Evolutionary conservation across 352 stramenopile genomes (phyloP).

Genomic region (Phytopythium kandeliae): DNA sequence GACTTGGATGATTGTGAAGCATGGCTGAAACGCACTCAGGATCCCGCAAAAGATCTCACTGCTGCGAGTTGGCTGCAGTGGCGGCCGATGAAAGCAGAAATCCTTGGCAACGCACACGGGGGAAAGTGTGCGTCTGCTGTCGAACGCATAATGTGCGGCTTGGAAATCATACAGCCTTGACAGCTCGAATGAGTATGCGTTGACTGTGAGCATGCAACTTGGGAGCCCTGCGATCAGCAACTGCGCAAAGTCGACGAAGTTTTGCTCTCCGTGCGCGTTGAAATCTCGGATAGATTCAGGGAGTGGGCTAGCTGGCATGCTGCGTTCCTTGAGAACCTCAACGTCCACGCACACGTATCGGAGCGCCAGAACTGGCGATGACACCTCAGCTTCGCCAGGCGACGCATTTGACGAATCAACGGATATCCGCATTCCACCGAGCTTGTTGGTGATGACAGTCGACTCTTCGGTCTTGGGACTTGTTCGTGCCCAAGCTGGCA

Average conservation of each 20-base stretch:
- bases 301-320: not conserved
- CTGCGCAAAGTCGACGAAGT: conserved; percentile 46
- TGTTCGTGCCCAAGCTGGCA: conserved; percentile 57
- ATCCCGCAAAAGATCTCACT: conserved; percentile 33
- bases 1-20: conserved; percentile 38
- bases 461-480: not conserved
- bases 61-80: conserved; percentile 6
- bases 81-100: conserved; percentile 33
- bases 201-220: conserved; percentile 44
- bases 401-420: not conserved
- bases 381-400: conserved; percentile 25
- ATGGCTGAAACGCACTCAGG: conserved; percentile 62
- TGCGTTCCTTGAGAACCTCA: not conserved
- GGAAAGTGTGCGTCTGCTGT: conserved; percentile 2
- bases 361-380: conserved; percentile 38
- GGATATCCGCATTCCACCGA: not conserved
- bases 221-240: conserved; percentile 46
- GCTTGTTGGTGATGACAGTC: conserved; percentile 1
- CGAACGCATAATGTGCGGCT: not conserved
- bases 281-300: conserved; percentile 12
- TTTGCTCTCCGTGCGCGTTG: conserved; percentile 40
- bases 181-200: conserved; percentile 68
- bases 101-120: conserved; percentile 50
- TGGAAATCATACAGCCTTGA: conserved; percentile 54
- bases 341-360: conserved; percentile 37